Percentiles rank a stretch among this genome's conserved stretches.
Conservation (phyloP, 1,284 basidiomycete species). For the Bondarzewia mesenterica region DNA sequence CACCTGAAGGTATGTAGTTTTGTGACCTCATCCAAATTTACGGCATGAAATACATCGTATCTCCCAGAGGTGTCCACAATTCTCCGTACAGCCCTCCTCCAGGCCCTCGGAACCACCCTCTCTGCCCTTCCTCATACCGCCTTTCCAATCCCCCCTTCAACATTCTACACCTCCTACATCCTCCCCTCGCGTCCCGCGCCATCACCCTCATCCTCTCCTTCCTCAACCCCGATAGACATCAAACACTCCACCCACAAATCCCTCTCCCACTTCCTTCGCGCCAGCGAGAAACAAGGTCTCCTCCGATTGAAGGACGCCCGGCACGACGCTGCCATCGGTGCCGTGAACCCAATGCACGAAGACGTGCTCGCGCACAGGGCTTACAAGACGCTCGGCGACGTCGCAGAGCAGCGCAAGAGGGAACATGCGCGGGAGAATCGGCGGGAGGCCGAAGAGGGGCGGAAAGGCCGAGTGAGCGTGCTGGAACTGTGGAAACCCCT, state of each 20-base stretch:
- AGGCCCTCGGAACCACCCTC: constrained; percentile 48
- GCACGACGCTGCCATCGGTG: constrained; percentile 54
- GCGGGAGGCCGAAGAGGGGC: constrained; percentile 32
- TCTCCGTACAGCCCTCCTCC: constrained; percentile 64
- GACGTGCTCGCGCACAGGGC: constrained; percentile 42
- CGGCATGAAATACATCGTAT: not conserved
- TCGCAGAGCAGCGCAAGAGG: constrained; percentile 46
- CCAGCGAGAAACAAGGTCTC: constrained; percentile 62
- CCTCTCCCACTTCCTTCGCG: constrained; percentile 71
- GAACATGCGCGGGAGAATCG: constrained; percentile 34
- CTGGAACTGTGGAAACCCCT: constrained; percentile 72
- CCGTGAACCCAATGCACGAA: constrained; percentile 54
- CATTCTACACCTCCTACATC: constrained; percentile 70
- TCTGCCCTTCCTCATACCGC: constrained; percentile 37
- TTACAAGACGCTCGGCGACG: constrained; percentile 57
- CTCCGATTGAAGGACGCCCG: constrained; percentile 68
- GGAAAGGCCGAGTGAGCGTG: constrained; percentile 26
- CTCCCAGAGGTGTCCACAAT: constrained; percentile 53
- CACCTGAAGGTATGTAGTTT: constrained; percentile 11
- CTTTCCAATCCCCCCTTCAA: constrained; percentile 72
- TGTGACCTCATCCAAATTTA: not conserved
- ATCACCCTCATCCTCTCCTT: not conserved
- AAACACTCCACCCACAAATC: constrained; percentile 76
- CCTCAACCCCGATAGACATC: constrained; percentile 36
- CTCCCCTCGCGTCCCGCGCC: constrained; percentile 57